Evolutionary conservation across 768 basidiomycete species (phyloP), one percentile per base, ranked within the genome.

Genomic region (Lactarius psammicola): DNA sequence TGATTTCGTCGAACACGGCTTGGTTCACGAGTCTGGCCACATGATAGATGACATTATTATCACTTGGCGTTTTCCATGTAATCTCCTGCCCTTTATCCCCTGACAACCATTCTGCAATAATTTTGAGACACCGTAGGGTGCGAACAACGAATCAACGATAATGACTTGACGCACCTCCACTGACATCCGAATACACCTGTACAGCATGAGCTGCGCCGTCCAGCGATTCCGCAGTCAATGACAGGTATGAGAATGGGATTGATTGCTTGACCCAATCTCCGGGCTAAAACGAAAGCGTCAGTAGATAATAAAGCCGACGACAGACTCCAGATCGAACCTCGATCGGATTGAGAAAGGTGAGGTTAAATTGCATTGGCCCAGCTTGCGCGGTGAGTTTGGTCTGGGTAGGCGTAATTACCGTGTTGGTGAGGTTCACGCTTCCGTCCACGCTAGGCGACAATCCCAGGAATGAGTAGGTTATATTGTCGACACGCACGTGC

Each of bases 171-270:
- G 18, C 42, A 78, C 77, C 76, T 66, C 69, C 74, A 56, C 73
- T 76, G 42, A 79, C 75, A 62, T 80, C 78, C 0, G 78, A 74
- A 64, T 78, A 80, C 5, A 80, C 69, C 59, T 79, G 75, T 6
- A 78, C 74, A 13, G 42, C 8, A 62, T 80, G 79, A n/a, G 71
- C 33, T 20, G 66, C 64, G 6, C 74, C 75, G 55, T 80, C 78
- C 20, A 69, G 68, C 0, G 78, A 70, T n/a, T 44, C 4, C 9
- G 42, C 42, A 44, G 42, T 44, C 8, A 44, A 9, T n/a, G 20
- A n/a, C 20, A 44, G 1, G 8, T 44, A 44, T n/a, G 42, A 44
- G 42, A 44, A 44, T 10, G 42, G 42, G 42, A 44, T 44, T 44
- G 42, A 44, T 44, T 44, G 42, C 42, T 44, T 44, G 42, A 44